A percentile compares a stretch with the other conserved stretches of the same genome.
Conservation (phyloP, 1,284 basidiomycete species). For the Irpex lacteus region DNA sequence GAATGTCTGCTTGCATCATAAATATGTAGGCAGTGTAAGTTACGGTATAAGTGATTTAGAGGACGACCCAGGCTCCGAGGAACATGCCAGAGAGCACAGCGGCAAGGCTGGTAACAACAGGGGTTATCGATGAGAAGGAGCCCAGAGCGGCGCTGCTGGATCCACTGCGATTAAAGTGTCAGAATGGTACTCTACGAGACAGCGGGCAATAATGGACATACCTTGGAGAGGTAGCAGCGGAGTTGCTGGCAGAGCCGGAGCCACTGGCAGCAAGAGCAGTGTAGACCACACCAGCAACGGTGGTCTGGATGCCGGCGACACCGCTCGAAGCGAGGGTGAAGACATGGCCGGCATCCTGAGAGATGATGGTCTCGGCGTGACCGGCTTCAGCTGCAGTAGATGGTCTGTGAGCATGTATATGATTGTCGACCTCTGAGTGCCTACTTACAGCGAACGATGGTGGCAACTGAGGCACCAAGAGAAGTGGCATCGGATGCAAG, state of each 20-base stretch:
- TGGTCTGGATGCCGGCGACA: conserved; percentile 42
- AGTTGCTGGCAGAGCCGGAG: neutral
- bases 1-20: neutral
- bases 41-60: conserved; percentile 27
- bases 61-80: conserved; percentile 37
- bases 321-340: conserved; percentile 48
- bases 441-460: conserved; percentile 49
- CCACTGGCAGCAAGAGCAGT: conserved; percentile 24
- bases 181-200: no score
- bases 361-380: conserved; percentile 37
- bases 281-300: conserved; percentile 49
- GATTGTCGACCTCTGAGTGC: neutral
- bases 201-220: no score
- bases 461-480: conserved; percentile 27
- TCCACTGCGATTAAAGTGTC: no score
- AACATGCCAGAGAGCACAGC: conserved; percentile 42
- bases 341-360: conserved; percentile 46
- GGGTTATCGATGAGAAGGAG: conserved; percentile 30
- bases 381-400: conserved; percentile 40
- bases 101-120: conserved; percentile 38
- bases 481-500: conserved; percentile 24
- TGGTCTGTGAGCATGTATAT: neutral
- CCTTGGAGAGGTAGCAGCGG: neutral
- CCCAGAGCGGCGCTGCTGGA: conserved; percentile 18
- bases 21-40: neutral